Evolutionary conservation across 2,329 filamentous ascomycete species (phyloP).

Genomic region (Colletotrichum aenigma): DNA sequence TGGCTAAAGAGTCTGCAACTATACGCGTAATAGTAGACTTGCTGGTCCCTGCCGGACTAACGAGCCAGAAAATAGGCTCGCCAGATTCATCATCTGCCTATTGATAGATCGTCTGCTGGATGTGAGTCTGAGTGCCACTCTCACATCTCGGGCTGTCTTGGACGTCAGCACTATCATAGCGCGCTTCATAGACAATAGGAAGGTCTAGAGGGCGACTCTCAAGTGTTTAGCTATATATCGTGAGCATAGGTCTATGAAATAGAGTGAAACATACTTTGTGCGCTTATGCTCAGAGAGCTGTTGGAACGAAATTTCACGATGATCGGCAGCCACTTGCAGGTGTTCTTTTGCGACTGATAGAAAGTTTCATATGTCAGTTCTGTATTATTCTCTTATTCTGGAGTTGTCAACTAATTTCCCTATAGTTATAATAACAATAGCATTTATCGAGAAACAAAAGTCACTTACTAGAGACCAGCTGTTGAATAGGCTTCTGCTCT

Average conservation of each 20-base stretch:
- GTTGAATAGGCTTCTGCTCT: neutral
- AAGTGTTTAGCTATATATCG: no score
- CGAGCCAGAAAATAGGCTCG: conserved; percentile 36
- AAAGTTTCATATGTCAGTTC: no score
- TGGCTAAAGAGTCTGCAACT: conserved; percentile 22
- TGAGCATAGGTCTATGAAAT: no score
- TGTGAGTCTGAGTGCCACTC: neutral
- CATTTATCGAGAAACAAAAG: neutral
- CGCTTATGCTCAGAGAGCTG: no score
- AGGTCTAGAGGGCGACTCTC: neutral
- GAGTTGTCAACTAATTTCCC: no score
- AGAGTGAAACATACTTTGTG: no score
- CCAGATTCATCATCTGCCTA: neutral
- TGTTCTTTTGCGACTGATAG: no score
- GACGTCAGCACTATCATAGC: neutral
- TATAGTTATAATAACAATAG: no score
- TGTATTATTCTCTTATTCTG: no score
- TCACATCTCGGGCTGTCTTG: neutral
- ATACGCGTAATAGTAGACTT: conserved; percentile 44
- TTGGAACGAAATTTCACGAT: no score
- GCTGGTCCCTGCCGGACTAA: conserved; percentile 41
- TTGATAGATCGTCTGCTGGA: neutral
- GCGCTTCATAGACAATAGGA: neutral
- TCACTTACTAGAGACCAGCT: neutral
- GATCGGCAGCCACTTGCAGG: no score